Percentiles rank a stretch among this genome's conserved stretches.
Conservation (phyloP, 176 grass and related monocot genomes). For the Tillandsia fasciculata region DNA sequence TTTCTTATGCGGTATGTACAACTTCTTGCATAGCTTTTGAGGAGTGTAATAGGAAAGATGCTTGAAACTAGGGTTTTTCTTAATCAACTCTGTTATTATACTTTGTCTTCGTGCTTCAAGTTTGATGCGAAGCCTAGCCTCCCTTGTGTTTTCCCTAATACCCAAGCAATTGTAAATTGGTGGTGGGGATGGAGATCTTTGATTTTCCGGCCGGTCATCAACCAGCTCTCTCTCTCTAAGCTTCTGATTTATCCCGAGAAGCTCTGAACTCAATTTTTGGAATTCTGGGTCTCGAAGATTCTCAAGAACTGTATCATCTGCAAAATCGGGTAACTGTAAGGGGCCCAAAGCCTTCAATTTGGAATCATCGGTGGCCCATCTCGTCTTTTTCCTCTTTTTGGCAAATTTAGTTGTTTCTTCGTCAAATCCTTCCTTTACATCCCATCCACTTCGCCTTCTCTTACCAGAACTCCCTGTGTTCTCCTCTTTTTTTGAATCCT, state of each 20-base stretch:
- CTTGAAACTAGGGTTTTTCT: slow-evolving; percentile 15
- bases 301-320: neutral
- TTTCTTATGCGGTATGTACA: slow-evolving; percentile 17
- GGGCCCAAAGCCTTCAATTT: slow-evolving; percentile 11
- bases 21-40: slow-evolving; percentile 12
- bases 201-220: neutral
- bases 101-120: slow-evolving; percentile 4
- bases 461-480: slow-evolving; percentile 13
- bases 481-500: slow-evolving; percentile 6
- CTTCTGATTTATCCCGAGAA: slow-evolving; percentile 8
- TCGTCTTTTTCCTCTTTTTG: slow-evolving; percentile 15
- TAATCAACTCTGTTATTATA: slow-evolving; percentile 17
- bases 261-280: slow-evolving; percentile 8
- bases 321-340: slow-evolving; percentile 13
- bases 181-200: neutral
- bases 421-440: neutral
- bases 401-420: neutral
- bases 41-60: neutral
- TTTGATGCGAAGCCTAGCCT: neutral
- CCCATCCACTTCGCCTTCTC: slow-evolving; percentile 11
- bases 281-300: slow-evolving; percentile 1
- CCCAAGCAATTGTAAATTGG: neutral
- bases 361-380: slow-evolving; percentile 1
- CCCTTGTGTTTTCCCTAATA: neutral
- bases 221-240: neutral